Evolutionary conservation across 306 rosid genomes (phyloP).

Genomic region (Acacia crassicarpa): DNA sequence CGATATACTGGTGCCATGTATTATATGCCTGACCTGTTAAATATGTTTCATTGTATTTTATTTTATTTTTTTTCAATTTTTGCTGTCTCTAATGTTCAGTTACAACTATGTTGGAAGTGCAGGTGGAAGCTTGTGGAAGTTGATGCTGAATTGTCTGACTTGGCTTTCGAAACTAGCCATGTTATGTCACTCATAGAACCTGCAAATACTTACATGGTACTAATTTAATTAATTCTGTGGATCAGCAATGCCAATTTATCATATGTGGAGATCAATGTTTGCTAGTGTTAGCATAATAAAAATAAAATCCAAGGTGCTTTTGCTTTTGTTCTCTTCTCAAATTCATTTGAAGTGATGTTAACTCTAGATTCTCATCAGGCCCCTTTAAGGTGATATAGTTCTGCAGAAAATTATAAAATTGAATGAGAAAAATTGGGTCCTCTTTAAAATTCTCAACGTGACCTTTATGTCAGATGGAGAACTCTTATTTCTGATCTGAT

Average conservation of each 20-base stretch:
- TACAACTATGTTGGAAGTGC: constrained; percentile 29
- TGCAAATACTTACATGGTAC: constrained; percentile 94
- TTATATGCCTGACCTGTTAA: background rate
- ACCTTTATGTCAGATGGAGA: constrained; percentile 18
- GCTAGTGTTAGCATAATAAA: constrained; percentile 1
- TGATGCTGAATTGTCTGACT: constrained; percentile 72
- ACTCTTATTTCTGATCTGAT: constrained; percentile 17
- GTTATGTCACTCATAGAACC: constrained; percentile 90
- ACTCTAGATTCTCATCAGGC: constrained; percentile 1
- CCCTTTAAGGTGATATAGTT: constrained; percentile 8
- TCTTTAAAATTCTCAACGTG: background rate
- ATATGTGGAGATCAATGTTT: background rate
- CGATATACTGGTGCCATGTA: constrained; percentile 1
- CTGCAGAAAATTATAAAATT: background rate
- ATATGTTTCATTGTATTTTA: background rate
- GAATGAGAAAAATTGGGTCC: background rate
- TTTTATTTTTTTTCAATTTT: background rate
- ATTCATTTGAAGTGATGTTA: constrained; percentile 16
- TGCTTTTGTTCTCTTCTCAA: background rate
- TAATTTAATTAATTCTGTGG: constrained; percentile 7
- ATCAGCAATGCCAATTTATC: background rate
- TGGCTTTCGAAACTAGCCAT: constrained; percentile 70
- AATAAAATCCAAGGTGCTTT: background rate
- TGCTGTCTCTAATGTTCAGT: constrained; percentile 27
- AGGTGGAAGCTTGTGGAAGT: constrained; percentile 92